Conservation (phyloP, 768 basidiomycete genomes). For the Xerocomellus dryophilus region DNA sequence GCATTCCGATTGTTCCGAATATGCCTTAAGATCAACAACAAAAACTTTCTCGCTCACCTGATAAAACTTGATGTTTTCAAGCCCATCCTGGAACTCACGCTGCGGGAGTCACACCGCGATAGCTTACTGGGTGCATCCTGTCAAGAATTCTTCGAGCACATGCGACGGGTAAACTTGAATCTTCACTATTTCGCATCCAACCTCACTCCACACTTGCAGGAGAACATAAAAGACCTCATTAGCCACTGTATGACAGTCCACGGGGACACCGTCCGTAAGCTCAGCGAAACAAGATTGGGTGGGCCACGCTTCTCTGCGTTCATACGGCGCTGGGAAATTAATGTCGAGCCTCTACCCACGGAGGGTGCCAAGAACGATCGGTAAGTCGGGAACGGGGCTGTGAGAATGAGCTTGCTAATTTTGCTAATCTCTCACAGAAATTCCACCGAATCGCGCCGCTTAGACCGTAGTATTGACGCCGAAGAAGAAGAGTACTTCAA, state of each 20-base stretch:
- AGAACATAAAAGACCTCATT: constrained; percentile 85
- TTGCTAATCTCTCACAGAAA: constrained; percentile 33
- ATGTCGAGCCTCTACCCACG: constrained; percentile 71
- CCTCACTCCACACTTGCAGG: constrained; percentile 43
- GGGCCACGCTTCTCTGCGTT: constrained; percentile 69
- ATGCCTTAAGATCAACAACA: constrained; percentile 78
- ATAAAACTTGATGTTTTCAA: constrained; percentile 82
- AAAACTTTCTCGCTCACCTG: constrained; percentile 68
- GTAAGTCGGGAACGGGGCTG: constrained; percentile 36
- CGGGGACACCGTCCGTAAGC: constrained; percentile 57
- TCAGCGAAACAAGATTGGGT: constrained; percentile 59
- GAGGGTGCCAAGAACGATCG: constrained; percentile 49
- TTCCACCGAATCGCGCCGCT: constrained; percentile 38
- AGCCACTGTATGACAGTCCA: constrained; percentile 79
- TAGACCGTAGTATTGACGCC: constrained; percentile 53
- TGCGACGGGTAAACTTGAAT: constrained; percentile 64
- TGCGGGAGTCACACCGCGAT: constrained; percentile 80
- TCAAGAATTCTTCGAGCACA: constrained; percentile 92
- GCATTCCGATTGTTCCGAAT: constrained; percentile 90
- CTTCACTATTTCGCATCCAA: not conserved
- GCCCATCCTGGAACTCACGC: constrained; percentile 80
- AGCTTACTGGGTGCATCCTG: constrained; percentile 93
- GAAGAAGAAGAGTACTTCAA: constrained; percentile 97
- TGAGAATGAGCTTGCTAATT: constrained; percentile 7
- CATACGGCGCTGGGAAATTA: constrained; percentile 86